A percentile compares a stretch with the other conserved stretches of the same genome.
Conservation (phyloP, 2,329 filamentous ascomycete genomes). For the Thelonectria discophora region DNA sequence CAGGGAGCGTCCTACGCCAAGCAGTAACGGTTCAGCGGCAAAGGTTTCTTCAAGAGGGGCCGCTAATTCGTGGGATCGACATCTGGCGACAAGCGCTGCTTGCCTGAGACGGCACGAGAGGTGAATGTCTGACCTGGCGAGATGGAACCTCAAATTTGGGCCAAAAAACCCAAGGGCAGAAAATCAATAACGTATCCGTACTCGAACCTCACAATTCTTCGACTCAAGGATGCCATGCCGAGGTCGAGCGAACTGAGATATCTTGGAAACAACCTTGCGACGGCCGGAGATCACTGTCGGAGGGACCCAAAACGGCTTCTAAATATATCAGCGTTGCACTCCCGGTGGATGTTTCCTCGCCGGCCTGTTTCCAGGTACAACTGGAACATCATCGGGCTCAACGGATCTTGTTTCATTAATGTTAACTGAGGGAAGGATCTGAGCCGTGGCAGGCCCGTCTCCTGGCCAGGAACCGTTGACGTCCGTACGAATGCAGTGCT, state of each 20-base stretch:
- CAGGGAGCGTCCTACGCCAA: constrained; percentile 25
- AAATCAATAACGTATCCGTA: too few species aligned
- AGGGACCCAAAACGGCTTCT: constrained; percentile 18
- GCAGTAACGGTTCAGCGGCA: constrained; percentile 30
- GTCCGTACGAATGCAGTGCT: too few species aligned
- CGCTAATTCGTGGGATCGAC: constrained; percentile 26
- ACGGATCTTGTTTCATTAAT: constrained; percentile 15
- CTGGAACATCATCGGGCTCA: constrained; percentile 1
- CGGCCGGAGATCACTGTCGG: constrained; percentile 2
- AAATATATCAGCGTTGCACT: constrained; percentile 25
- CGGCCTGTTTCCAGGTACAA: constrained; percentile 12
- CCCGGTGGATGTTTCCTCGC: constrained; percentile 19
- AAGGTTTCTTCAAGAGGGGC: constrained; percentile 20
- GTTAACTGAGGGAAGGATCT: constrained; percentile 4
- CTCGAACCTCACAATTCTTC: background rate
- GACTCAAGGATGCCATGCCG: background rate
- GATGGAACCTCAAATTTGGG: constrained; percentile 3
- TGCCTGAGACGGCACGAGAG: constrained; percentile 11
- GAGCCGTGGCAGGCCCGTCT: constrained; percentile 4
- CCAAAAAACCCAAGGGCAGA: too few species aligned
- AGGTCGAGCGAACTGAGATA: background rate
- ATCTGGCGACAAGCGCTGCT: constrained; percentile 30
- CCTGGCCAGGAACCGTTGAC: constrained; percentile 18
- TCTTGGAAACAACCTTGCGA: constrained; percentile 3
- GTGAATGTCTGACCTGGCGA: constrained; percentile 2